Evolutionary conservation across 1,139 yeast species (phyloP).

Genomic region (Candida sp.): DNA sequence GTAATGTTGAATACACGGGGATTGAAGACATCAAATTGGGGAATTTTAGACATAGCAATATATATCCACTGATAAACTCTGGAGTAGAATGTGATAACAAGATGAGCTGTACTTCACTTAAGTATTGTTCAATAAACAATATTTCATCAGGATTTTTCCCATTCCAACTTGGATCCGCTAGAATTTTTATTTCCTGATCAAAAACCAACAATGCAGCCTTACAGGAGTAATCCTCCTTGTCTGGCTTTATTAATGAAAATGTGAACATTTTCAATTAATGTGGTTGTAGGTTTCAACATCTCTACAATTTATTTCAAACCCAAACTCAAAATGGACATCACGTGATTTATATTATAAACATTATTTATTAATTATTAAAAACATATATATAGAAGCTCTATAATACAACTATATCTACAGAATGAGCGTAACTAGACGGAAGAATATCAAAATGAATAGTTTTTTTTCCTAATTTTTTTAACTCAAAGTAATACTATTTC

Average conservation of each 20-base stretch:
- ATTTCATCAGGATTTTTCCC: constrained; percentile 40
- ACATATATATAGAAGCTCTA: not conserved
- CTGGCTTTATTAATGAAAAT: constrained; percentile 35
- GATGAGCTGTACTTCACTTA: constrained; percentile 59
- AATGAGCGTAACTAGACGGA: not conserved
- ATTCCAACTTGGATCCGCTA: constrained; percentile 77
- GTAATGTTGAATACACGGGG: constrained; percentile 84
- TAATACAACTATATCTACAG: not conserved
- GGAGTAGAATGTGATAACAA: constrained; percentile 84
- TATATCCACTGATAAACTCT: constrained; percentile 79
- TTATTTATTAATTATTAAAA: not conserved
- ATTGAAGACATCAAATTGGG: constrained; percentile 60
- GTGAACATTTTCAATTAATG: constrained; percentile 29
- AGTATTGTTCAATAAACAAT: constrained; percentile 40
- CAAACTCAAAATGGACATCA: not conserved
- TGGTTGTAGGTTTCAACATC: not conserved
- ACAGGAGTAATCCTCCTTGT: constrained; percentile 26
- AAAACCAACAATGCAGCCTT: constrained; percentile 43
- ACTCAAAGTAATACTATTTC: constrained; percentile 31
- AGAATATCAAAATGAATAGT: not conserved
- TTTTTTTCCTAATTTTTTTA: too few species aligned
- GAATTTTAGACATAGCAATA: constrained; percentile 58
- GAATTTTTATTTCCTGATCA: constrained; percentile 45
- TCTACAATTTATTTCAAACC: too few species aligned
- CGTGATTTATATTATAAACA: not conserved